Base-by-base conservation (phyloP, 2,329 filamentous ascomycete species). In the Colletotrichum higginsianum region DNA sequence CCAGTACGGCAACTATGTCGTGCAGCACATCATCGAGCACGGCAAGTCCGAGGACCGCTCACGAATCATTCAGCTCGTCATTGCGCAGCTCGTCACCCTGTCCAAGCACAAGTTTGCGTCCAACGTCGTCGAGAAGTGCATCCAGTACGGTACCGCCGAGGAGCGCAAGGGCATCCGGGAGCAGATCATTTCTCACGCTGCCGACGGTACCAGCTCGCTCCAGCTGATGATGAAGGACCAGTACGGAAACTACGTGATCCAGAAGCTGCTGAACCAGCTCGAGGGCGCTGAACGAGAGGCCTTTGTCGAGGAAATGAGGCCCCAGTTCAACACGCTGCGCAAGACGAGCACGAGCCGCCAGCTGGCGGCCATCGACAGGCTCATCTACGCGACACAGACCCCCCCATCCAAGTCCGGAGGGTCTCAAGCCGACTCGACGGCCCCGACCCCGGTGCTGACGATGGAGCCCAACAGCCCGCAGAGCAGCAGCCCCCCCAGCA, bases 51-150 rank as follows among this genome's bases (percentile, higher is more conserved):
- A 92, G 67, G 94, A 98, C 77, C 90, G 91, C 23, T 86, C 87
- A 16, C 90, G 87, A 76, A 92, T 98, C 77, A 93, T 98, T 67
- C 83, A 87, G 35, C 85, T 94, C 57, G 92, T 98, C 74, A 91
- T 92, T 74, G 86, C 86, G 15, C 89, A 94, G 68, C 85, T 98
- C 2, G 82, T 98, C 49, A 84, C 85, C 1, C 91, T 94, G 76
- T 98, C 95, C 35, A 98, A 95, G 85, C 94, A 98, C 84, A 99
- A 99, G 80, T 97, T 94, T 78, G 96, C 96, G 0, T 98, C 95
- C 78, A 98, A 99, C 77, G 96, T 99, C 3, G 96, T 99, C 0
- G 96, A 99, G 82, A 96, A 94, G 82, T 97, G 95, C 79, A 92
- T 98, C 72, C 86, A 92, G 66, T 89, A 87, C 75, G 94, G 94